Evolutionary conservation across 192 early-diverging fungal species (phyloP), one percentile per base, ranked within the genome.

Genomic region (Backusella tuberculispora): DNA sequence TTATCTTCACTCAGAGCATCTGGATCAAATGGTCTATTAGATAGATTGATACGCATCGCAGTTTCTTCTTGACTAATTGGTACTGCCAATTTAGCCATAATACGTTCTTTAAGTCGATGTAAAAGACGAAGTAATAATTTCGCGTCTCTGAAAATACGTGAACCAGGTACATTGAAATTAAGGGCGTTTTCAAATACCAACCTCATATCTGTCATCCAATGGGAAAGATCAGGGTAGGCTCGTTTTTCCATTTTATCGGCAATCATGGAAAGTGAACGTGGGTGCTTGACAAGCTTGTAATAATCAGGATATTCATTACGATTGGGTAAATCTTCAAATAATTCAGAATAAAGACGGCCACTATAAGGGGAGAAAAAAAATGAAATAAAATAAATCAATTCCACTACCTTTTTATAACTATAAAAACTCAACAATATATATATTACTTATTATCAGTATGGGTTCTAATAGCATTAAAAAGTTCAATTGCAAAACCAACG

Each of bases 111-210:
- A 43, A 78, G 44, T 45, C 81, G 70, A 67, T 72, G 65, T 34
- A 75, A 72, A 13, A 82, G 42, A 34, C 81, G 73, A 71, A 85
- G 78, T 26, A 90, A 68, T 5, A 83, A 42, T 71, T 80, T 84
- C 3, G 95, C 94, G 80, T 96, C 94, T 45, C 90, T 80, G 74
- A 95, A 93, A 5, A 99, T 86, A 63, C 91, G 89, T 12, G 96
- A 98, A 10, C 91, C 91, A 45, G 92, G 86, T 69, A 90, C 91
- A 80, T 98, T 98, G 82, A 95, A 99, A 44, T 87, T 89, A 76
- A 91, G 96, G 13, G 96, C 96, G 74, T 99, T 99, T 71, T 92
- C 86, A 78, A 97, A 96, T 82, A 98, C 89, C 66, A 90, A 80
- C 37, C 86, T 80, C 74, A 97, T 87, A 80, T 99, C 98, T n/a